Evolutionary conservation across 108 stramenopile genomes (phyloP).

Genomic region (Nannochloropsis gaditana): DNA sequence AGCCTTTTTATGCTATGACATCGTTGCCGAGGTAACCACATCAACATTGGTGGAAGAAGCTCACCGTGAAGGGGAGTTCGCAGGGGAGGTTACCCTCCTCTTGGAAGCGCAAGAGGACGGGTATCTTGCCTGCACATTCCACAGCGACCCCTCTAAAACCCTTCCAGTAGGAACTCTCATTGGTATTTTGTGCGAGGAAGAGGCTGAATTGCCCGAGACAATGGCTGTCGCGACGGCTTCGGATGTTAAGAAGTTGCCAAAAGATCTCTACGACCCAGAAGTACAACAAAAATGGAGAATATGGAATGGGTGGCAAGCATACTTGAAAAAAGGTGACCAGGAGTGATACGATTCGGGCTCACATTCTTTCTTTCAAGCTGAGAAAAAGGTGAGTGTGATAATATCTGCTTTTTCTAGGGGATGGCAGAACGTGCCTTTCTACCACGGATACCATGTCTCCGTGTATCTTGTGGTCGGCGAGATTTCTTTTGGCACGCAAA

Average conservation of each 20-base stretch:
- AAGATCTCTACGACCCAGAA: neutral
- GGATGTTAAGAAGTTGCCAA: neutral
- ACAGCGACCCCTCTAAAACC: neutral
- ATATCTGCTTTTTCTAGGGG: too few relatives aligned
- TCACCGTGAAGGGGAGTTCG: neutral
- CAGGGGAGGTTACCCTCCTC: neutral
- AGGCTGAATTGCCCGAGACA: neutral
- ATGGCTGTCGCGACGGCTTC: neutral
- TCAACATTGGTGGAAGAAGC: slow-evolving; percentile 12
- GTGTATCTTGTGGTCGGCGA: neutral
- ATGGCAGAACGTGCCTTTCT: neutral
- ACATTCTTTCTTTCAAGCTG: neutral
- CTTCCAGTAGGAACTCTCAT: neutral
- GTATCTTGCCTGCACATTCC: neutral
- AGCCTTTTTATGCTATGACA: neutral
- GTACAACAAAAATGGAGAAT: slow-evolving; percentile 10
- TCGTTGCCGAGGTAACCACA: neutral
- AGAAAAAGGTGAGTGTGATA: neutral
- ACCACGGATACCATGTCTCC: slow-evolving; percentile 13
- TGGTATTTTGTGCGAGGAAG: neutral
- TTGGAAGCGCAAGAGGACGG: neutral
- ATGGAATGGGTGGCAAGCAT: slow-evolving; percentile 1
- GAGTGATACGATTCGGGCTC: too few relatives aligned
- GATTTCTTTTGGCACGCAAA: neutral
- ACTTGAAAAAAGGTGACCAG: neutral